Percentiles rank a stretch among this genome's conserved stretches.
Evolutionary conservation across 371 early-diverging fungal species (phyloP).

Genomic region (Rhizopus stolonifer): DNA sequence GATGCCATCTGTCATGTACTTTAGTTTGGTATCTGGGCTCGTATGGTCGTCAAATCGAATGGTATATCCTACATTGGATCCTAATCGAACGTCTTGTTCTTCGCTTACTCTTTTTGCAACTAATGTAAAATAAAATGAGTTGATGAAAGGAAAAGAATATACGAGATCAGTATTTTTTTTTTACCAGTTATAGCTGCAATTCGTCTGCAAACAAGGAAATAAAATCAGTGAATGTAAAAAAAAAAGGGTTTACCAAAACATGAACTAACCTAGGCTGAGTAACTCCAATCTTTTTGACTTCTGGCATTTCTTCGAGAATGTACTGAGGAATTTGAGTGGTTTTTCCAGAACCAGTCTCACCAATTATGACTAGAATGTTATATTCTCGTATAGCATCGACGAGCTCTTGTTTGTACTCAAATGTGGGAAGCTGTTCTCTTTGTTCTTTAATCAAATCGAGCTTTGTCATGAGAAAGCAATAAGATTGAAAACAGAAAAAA

Average conservation of each 20-base stretch:
- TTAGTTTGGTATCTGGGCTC: conserved; percentile 63
- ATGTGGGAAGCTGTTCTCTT: conserved; percentile 40
- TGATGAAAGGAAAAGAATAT: not conserved
- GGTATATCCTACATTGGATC: conserved; percentile 76
- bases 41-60: conserved; percentile 81
- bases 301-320: conserved; percentile 62
- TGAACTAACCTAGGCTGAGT: conserved; percentile 73
- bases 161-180: not conserved
- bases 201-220: too few relatives aligned
- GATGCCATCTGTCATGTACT: conserved; percentile 94
- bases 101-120: conserved; percentile 85
- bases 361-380: conserved; percentile 71
- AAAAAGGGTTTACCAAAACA: not conserved
- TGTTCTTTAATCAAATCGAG: conserved; percentile 25
- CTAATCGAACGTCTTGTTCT: conserved; percentile 63
- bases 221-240: too few relatives aligned
- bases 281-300: conserved; percentile 59
- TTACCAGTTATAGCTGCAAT: conserved; percentile 86
- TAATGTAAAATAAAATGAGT: conserved; percentile 10
- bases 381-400: conserved; percentile 66
- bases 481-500: too few relatives aligned
- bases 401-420: conserved; percentile 59
- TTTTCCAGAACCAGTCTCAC: conserved; percentile 91
- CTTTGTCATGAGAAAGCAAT: conserved; percentile 11
- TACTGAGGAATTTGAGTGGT: conserved; percentile 94